Percentiles rank a stretch among this genome's conserved stretches.
phyloP scores from a whole-genome alignment of 805 yeast species.

The Yarrowia yakushimensis region DNA sequence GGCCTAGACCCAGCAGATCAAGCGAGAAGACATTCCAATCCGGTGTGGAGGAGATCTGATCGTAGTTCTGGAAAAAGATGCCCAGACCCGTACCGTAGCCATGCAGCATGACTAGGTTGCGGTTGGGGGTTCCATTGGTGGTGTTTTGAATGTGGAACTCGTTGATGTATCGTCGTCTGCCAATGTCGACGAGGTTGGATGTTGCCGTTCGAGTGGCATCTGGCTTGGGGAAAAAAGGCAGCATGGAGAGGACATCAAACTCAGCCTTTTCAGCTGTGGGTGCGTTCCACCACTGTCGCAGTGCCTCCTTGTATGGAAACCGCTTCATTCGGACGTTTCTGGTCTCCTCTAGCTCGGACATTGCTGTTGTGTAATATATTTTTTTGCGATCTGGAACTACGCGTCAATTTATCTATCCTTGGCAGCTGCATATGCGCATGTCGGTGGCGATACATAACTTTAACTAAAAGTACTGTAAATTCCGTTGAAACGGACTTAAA shows the following conservation, averaged over 20 bases:
- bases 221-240: constrained; percentile 48
- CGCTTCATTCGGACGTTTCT: not conserved
- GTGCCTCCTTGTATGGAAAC: constrained; percentile 2
- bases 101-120: constrained; percentile 70
- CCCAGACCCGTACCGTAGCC: constrained; percentile 94
- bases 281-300: constrained; percentile 44
- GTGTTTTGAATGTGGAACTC: constrained; percentile 57
- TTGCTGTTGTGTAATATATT: too few species aligned
- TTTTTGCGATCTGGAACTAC: too few species aligned
- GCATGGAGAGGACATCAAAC: constrained; percentile 48
- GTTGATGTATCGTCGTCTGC: constrained; percentile 55
- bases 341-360: constrained; percentile 23
- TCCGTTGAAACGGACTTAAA: constrained; percentile 1
- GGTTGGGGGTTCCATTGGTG: constrained; percentile 35
- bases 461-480: too few species aligned
- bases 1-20: constrained; percentile 88
- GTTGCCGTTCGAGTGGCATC: constrained; percentile 37
- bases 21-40: constrained; percentile 78
- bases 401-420: not conserved
- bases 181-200: constrained; percentile 49
- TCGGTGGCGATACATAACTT: constrained; percentile 20
- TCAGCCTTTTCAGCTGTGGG: constrained; percentile 42
- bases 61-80: constrained; percentile 69
- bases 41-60: constrained; percentile 41
- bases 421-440: not conserved